A percentile compares a stretch with the other conserved stretches of the same genome.
Evolutionary conservation across 352 stramenopile genomes (phyloP).

Genomic region (Phytophthora ohioensis): DNA sequence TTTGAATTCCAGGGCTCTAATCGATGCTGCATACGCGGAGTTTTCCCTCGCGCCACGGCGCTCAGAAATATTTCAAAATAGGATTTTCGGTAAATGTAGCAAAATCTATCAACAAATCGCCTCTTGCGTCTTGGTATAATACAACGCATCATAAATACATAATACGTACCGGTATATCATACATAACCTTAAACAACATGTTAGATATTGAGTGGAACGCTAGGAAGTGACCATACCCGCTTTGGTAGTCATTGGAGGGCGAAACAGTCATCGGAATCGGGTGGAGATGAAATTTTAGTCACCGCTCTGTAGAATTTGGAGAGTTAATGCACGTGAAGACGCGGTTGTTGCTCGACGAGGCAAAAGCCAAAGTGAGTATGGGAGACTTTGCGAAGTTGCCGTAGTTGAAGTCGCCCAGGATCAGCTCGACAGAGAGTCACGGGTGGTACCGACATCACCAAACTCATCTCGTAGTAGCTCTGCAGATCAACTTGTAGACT

Average conservation of each 20-base stretch:
- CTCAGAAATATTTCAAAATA: too few species aligned
- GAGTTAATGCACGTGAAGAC: neutral
- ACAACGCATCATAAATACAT: too few species aligned
- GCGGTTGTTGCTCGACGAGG: neutral
- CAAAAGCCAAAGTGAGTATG: slow-evolving; percentile 25
- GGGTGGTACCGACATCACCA: slow-evolving; percentile 10
- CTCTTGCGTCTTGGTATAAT: too few species aligned
- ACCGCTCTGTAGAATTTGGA: too few species aligned
- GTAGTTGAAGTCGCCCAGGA: slow-evolving; percentile 20
- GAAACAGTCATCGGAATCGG: neutral
- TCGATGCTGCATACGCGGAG: too few species aligned
- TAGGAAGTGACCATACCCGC: neutral
- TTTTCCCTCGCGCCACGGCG: too few species aligned
- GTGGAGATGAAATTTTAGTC: neutral
- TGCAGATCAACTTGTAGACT: slow-evolving; percentile 2
- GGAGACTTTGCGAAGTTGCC: neutral
- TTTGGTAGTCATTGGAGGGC: neutral
- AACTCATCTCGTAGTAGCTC: neutral
- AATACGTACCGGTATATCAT: too few species aligned
- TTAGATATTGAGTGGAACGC: too few species aligned
- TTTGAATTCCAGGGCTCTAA: too few species aligned
- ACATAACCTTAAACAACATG: too few species aligned
- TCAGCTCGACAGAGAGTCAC: slow-evolving; percentile 22
- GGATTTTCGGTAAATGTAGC: too few species aligned
- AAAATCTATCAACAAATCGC: too few species aligned